These are phyloP conservation scores for Eimeria falciformis DNA, from an alignment of 169 alveolate genomes.

Conservation along the genomic window DNA sequence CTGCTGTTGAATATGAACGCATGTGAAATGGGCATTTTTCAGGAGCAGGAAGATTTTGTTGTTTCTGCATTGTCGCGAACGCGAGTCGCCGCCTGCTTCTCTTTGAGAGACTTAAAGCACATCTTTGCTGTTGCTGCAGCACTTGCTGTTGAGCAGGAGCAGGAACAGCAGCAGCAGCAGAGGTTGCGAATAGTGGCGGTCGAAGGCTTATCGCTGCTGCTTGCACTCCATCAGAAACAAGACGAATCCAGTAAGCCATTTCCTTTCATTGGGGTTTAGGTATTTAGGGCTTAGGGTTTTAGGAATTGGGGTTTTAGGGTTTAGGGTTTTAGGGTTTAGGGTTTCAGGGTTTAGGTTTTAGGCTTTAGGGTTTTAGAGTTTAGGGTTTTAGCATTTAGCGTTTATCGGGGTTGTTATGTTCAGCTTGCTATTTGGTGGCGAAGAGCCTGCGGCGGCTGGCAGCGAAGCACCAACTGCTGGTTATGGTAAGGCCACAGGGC, in stretches of 20 bases:
- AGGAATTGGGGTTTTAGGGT: neutral
- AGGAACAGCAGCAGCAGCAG: constrained; percentile 23
- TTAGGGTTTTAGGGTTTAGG: neutral
- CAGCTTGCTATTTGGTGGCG: neutral
- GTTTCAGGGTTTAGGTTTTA: neutral
- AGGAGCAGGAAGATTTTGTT: too few species aligned
- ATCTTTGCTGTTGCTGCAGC: neutral
- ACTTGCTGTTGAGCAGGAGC: neutral
- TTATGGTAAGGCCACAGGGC: neutral
- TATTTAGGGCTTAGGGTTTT: neutral
- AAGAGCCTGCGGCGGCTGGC: constrained; percentile 1
- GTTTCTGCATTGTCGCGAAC: too few species aligned
- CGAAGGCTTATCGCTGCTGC: neutral
- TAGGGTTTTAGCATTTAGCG: neutral
- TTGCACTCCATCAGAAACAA: neutral
- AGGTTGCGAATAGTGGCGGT: neutral
- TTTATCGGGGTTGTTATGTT: neutral
- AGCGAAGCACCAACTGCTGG: neutral
- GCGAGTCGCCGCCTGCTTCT: too few species aligned
- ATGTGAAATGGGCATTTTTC: too few species aligned
- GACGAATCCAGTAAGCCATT: neutral
- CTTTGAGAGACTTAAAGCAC: neutral
- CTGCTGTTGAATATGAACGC: too few species aligned
- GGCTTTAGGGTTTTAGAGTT: neutral
- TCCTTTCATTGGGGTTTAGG: neutral